These are phyloP conservation scores for Epichloe typhina DNA, from an alignment of 2,329 filamentous ascomycete species.

Conservation along the genomic window DNA sequence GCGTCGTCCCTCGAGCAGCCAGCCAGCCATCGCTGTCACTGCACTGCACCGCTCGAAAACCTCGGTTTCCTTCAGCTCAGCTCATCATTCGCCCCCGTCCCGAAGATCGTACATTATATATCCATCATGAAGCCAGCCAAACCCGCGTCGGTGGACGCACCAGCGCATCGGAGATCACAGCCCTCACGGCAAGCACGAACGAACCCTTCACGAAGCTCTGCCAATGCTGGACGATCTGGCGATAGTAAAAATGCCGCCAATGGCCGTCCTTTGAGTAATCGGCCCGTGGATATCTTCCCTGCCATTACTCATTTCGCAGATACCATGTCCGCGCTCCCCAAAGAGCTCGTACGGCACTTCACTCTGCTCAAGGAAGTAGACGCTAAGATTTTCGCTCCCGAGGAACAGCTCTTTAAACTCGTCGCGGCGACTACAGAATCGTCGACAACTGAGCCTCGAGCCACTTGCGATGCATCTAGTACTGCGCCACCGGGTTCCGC, in stretches of 20 bases:
- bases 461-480: slow-evolving; percentile 30
- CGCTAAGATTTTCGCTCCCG: slow-evolving; percentile 83
- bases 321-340: slow-evolving; percentile 79
- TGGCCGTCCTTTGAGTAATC: slow-evolving; percentile 32
- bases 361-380: slow-evolving; percentile 95
- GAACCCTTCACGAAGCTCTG: slow-evolving; percentile 45
- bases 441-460: slow-evolving; percentile 32
- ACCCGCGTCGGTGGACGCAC: slow-evolving; percentile 26
- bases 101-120: neutral
- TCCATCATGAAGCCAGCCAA: slow-evolving; percentile 43
- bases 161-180: slow-evolving; percentile 46
- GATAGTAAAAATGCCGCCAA: slow-evolving; percentile 32
- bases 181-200: slow-evolving; percentile 52
- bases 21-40: neutral
- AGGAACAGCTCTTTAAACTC: slow-evolving; percentile 67
- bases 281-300: slow-evolving; percentile 54
- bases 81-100: neutral
- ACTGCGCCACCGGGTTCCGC: slow-evolving; percentile 29
- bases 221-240: slow-evolving; percentile 30
- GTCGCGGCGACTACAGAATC: slow-evolving; percentile 50
- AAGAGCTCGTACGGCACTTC: slow-evolving; percentile 90
- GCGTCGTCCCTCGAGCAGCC: neutral
- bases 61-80: neutral
- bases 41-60: neutral
- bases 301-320: slow-evolving; percentile 72